Percentiles rank a stretch among this genome's conserved stretches.
phyloP scores from a whole-genome alignment of 176 grass and related monocot genomes.

The Pontederia crassipes region DNA sequence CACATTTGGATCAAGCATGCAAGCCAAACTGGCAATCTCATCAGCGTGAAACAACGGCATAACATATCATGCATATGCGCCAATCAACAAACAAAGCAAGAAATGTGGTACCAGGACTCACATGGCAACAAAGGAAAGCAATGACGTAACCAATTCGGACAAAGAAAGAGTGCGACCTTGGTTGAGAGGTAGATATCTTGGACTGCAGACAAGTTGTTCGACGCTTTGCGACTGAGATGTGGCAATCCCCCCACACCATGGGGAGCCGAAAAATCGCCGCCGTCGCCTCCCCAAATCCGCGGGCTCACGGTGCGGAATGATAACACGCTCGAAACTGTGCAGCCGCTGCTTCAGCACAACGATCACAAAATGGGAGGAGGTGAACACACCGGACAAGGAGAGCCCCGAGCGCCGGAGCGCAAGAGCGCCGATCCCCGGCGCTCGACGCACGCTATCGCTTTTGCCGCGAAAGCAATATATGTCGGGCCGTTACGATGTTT shows the following conservation, averaged over 20 bases:
- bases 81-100: not conserved
- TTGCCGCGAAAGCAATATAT: too few species aligned
- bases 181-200: slow-evolving; percentile 76
- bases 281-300: not conserved
- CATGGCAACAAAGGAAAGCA: too few species aligned
- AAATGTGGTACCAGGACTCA: not conserved
- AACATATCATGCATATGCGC: too few species aligned
- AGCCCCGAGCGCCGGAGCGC: too few species aligned
- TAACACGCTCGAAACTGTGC: slow-evolving; percentile 25
- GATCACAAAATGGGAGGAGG: too few species aligned
- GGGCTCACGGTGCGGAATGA: slow-evolving; percentile 20
- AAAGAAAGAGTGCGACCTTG: slow-evolving; percentile 34
- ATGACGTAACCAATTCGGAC: not conserved
- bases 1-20: not conserved
- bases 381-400: too few species aligned
- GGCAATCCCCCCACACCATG: slow-evolving; percentile 25
- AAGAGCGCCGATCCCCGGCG: too few species aligned
- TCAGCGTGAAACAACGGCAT: too few species aligned
- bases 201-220: slow-evolving; percentile 63
- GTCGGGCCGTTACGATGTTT: too few species aligned
- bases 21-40: too few species aligned
- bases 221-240: slow-evolving; percentile 44
- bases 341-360: slow-evolving; percentile 59
- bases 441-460: too few species aligned
- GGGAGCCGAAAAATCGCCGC: not conserved